Base-by-base conservation (phyloP, 73 alveolate species). In the Uronychia setigera region DNA sequence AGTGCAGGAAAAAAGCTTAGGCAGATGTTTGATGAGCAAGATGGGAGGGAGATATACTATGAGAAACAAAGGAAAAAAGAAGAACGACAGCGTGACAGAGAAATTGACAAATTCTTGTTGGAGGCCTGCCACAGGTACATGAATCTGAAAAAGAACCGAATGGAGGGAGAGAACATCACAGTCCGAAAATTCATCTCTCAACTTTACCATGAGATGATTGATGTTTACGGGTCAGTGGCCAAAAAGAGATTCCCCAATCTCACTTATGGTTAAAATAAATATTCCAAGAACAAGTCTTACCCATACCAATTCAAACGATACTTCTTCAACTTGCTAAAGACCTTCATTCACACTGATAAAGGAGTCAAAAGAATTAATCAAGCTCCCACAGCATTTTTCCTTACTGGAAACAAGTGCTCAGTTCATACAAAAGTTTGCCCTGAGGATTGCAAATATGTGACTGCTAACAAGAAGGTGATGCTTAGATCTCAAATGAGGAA, bases 271-370 rank as follows among this genome's bases (percentile, higher is more conserved):
- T 5, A 27, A 27, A 58, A 59, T 1, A 29, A 74, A 59, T 81
- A 89, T 32, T 46, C 92, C 0, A 83, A 78, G 32, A 88, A 89
- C 27, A 82, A 91, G 78, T 90, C 96, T 0, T 95, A 60, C 79
- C 98, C 98, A 26, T 57, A 79, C 13, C 34, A 80, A 27, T 95
- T 92, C 83, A 95, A 95, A 85, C 79, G 93, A 57, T 94, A 92
- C 79, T 92, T 95, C 92, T 95, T 92, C 85, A 35, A 80, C 59
- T 58, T 89, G 60, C 89, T 93, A n/a, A 86, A 86, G 79, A 79
- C 80, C 28, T 59, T 58, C 76, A 60, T 86, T 0, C 57, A 32
- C 31, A 29, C 57, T 1, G 75, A 86, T 0, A 31, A 58, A 14
- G 92, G 92, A 19, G 25, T 26, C 33, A 86, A 33, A 30, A 76